Evolutionary conservation across 352 stramenopile genomes (phyloP), one percentile per base, ranked within the genome.

Genomic region (Phytophthora hibernalis): DNA sequence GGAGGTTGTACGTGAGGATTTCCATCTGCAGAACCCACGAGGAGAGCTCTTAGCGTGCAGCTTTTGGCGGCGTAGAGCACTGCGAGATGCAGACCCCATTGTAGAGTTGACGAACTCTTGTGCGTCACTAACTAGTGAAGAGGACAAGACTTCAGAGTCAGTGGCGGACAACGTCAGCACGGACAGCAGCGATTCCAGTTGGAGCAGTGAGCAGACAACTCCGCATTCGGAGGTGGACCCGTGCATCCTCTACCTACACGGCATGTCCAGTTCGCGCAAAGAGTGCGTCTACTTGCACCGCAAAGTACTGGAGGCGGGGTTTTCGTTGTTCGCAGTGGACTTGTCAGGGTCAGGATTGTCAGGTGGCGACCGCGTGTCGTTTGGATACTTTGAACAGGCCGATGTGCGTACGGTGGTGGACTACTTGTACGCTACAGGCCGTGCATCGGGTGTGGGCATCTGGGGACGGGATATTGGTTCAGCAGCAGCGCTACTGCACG

Each of bases 221-320:
- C 9, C 45, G 6, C 21, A 2, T 1, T 18, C 33, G 12, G 24
- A 30, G 5, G 58, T 72, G 6, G 50, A 68, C 16, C 83, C 85
- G 22, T 94, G 85, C 38, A 80, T 94, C 26, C 48, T 94, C 15
- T 94, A 92, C 57, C 68, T 94, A 33, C 85, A 94, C 54, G 85
- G 85, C 20, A 83, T 94, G 75, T 94, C 85, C 22, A 91, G 82
- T 18, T 94, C 85, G 1, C 70, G 85, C 1, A 87, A 90, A 57
- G 85, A 94, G 68, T 89, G 82, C 31, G 61, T 92, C 16, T 94
- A 94, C 53, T 54, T 94, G 26, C 73, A 78, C 49, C 55, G 72
- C 24, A 70, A 62, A 57, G 70, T 94, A 21, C 75, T 94, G 13
- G 58, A 74, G 0, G 62, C 69, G 1, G 85, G 84, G 9, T 92